Evolutionary conservation across 306 rosid species (phyloP), one percentile per base, ranked within the genome.

Genomic region (Purshia tridentata): DNA sequence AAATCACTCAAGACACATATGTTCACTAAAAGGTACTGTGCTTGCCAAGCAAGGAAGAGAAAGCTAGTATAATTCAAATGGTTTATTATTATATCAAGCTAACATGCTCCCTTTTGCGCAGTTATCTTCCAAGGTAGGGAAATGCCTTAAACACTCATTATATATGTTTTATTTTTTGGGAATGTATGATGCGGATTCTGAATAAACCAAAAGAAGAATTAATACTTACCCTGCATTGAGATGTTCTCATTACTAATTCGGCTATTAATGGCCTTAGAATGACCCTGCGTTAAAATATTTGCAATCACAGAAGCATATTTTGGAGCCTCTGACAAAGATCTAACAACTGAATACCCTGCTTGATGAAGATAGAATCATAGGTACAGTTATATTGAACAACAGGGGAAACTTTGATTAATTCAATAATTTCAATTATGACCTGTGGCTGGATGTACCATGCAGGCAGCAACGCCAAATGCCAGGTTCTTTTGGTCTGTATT

Each of bases 391-490:
- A 79, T 49, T 39, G 65, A 79, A 42, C 47, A 76, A 63, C 49
- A 54, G 70, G 13, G 47, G 68, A 62, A 68, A 44, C 23, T 65
- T 54, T 4, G 4, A 22, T 15, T 50, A 69, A 47, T 69, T 23
- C 58, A 40, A 39, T 42, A 51, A 57, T 48, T 75, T 56, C 9
- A 15, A 13, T 3, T 10, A 72, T 68, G 84, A 83, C 97, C 96
- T 77, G 99, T 94, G 76, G 99, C 99, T 66, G 99, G 99, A 84
- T 94, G 99, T 80, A 94, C 99, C 97, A 94, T 86, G 83, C 97
- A 84, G 62, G 99, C 99, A 81, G 99, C 99, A 50, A 96, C 95
- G 78, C 99, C 99, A 80, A 91, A 91, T 62, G 97, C 99, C 71
- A 94, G 96, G 79, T 94, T 94, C 81, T 87, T 94, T 75, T 94